Base-by-base conservation (phyloP, 768 basidiomycete species). In the Lyophyllum decastes region DNA sequence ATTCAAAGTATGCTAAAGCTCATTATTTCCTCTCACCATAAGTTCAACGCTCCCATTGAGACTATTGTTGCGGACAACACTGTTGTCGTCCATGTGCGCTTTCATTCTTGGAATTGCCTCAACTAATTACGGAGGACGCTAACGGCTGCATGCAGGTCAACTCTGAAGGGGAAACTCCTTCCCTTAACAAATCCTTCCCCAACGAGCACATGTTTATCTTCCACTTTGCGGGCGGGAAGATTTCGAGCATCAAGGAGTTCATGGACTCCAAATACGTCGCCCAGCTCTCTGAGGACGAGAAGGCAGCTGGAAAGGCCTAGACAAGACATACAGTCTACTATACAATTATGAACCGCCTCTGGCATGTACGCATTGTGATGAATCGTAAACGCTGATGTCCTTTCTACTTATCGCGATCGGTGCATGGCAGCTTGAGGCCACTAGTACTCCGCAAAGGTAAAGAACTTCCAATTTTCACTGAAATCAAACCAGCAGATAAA, bases 161-260 rank as follows among this genome's bases (percentile, higher is more conserved):
- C 43, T 53, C 38, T 19, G 7, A 47, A 9, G 54, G 54, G 16
- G 40, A 34, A 19, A 55, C 59, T 16, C 30, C 53, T 27, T 41
- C 49, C 10, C 22, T 52, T 6, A 24, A 11, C 38, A 52, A 55
- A 33, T 59, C 54, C 4, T 55, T 51, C 49, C 54, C 54, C 26
- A 59, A 59, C 38, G 54, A 55, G 26, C 54, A 55, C 48, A 30
- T 60, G n/a, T 59, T 59, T 49, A 59, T 59, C 34, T 59, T 59
- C 49, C 49, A 55, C 35, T 40, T 59, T 43, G 50, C 49, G 16
- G 54, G 58, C 19, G 45, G 54, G 22, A 55, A 59, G 53, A 59
- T 59, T 33, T 40, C 54, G 21, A 54, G 58, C 22, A 46, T 51
- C 25, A 60, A 52, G 44, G 53, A 55, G 35, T 59, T 59, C 43